Conservation (phyloP, 139 green algal genomes). For the Closterium sp. region DNA sequence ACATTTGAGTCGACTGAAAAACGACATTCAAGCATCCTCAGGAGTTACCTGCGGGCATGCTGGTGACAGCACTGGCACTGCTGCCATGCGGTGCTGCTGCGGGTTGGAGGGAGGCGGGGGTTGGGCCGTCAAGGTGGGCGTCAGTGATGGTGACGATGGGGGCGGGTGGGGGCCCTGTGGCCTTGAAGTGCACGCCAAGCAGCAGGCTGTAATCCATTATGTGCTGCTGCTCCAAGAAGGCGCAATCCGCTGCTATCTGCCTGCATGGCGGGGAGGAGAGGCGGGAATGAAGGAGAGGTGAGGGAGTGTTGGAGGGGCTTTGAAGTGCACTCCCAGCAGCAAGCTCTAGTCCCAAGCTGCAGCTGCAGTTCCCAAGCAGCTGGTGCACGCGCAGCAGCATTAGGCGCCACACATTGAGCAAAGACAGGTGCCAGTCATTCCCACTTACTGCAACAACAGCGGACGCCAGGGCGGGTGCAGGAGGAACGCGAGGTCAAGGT, state of each 20-base stretch:
- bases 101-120: background rate
- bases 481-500: constrained; percentile 63
- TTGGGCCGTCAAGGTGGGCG: background rate
- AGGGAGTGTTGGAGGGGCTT: too few species aligned
- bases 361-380: too few species aligned
- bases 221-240: constrained; percentile 63
- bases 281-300: too few species aligned
- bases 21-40: too few species aligned
- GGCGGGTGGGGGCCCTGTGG: background rate
- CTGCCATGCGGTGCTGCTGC: too few species aligned
- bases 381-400: too few species aligned
- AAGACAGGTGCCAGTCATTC: too few species aligned
- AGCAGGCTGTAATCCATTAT: constrained; percentile 95
- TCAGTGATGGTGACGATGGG: constrained; percentile 1
- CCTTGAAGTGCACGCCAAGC: constrained; percentile 66
- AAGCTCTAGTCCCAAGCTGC: constrained; percentile 91
- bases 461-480: constrained; percentile 53
- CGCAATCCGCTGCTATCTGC: constrained; percentile 66
- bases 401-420: too few species aligned
- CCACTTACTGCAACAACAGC: constrained; percentile 29
- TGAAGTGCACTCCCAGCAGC: constrained; percentile 65
- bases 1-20: too few species aligned
- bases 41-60: too few species aligned
- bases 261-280: background rate
- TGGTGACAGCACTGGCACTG: too few species aligned